Percentiles rank a stretch among this genome's conserved stretches.
Conservation (phyloP, 1,139 yeast genomes). For the Geotrichum australiense region DNA sequence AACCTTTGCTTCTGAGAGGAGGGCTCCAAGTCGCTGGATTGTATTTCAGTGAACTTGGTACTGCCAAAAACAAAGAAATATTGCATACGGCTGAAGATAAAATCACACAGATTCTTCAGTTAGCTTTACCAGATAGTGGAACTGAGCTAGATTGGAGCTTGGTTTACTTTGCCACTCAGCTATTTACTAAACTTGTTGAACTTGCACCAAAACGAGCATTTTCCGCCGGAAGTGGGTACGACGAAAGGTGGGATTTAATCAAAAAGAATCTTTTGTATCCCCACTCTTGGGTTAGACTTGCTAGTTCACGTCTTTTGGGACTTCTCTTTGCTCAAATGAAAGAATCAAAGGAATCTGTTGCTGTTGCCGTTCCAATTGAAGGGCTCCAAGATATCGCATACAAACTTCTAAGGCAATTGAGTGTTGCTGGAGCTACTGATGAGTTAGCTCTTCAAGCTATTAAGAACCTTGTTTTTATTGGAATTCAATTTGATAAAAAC, state of each 20-base stretch:
- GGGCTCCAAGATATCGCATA: slow-evolving; percentile 56
- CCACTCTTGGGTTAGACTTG: slow-evolving; percentile 84
- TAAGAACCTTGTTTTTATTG: slow-evolving; percentile 57
- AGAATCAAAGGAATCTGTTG: slow-evolving; percentile 17
- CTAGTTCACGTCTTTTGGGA: slow-evolving; percentile 57
- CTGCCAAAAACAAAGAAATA: slow-evolving; percentile 22
- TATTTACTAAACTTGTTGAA: slow-evolving; percentile 36
- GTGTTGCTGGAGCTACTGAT: slow-evolving; percentile 67
- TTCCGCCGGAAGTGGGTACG: slow-evolving; percentile 33
- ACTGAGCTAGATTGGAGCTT: slow-evolving; percentile 56
- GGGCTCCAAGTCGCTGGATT: slow-evolving; percentile 71
- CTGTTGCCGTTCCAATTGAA: slow-evolving; percentile 26
- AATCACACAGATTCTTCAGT: slow-evolving; percentile 23
- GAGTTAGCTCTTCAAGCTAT: slow-evolving; percentile 59
- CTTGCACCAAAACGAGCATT: slow-evolving; percentile 31
- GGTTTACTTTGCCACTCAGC: slow-evolving; percentile 58
- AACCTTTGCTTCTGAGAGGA: slow-evolving; percentile 57
- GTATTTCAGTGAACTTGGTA: slow-evolving; percentile 47
- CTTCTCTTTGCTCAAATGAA: slow-evolving; percentile 41
- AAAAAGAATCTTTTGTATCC: slow-evolving; percentile 65
- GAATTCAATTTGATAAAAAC: slow-evolving; percentile 55
- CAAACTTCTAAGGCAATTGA: slow-evolving; percentile 66
- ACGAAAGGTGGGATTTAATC: slow-evolving; percentile 46
- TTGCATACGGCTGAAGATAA: slow-evolving; percentile 22
- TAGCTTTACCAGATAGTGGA: slow-evolving; percentile 22